phyloP scores from a whole-genome alignment of 345 rosid genomes.

The Eucalyptus erythrocorys region DNA sequence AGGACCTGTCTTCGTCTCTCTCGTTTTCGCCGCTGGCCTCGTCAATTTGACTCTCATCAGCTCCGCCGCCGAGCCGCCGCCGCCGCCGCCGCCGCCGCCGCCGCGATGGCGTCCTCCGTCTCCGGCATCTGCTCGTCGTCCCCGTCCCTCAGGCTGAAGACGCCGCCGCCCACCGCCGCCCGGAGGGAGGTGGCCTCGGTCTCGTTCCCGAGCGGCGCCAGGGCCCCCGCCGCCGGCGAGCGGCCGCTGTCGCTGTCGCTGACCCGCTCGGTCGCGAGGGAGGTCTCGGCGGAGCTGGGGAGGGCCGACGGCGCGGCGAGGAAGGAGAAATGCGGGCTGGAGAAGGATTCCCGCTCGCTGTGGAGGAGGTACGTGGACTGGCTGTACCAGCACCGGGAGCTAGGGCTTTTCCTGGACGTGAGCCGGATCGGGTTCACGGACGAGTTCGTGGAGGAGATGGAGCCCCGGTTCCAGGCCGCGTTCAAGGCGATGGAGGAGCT shows the following conservation, averaged over 20 bases:
- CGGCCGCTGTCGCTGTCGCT: not conserved
- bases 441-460: slow-evolving; percentile 73
- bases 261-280: slow-evolving; percentile 41
- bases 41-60: not conserved
- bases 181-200: slow-evolving; percentile 14
- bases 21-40: slow-evolving; percentile 9
- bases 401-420: slow-evolving; percentile 78
- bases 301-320: slow-evolving; percentile 3
- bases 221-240: not conserved
- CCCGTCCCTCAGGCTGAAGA: slow-evolving; percentile 21
- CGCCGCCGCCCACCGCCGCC: not conserved
- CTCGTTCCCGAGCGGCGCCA: slow-evolving; percentile 19
- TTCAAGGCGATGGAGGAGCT: slow-evolving; percentile 73
- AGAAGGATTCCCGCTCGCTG: slow-evolving; percentile 48
- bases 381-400: slow-evolving; percentile 89
- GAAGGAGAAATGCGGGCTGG: slow-evolving; percentile 32
- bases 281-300: slow-evolving; percentile 32
- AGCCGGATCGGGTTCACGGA: slow-evolving; percentile 86
- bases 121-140: slow-evolving; percentile 29
- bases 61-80: not conserved
- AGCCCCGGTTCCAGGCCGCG: slow-evolving; percentile 54
- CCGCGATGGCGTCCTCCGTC: slow-evolving; percentile 53
- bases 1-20: not conserved
- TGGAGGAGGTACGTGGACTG: slow-evolving; percentile 89
- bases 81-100: not conserved